Evolutionary conservation across 2,329 filamentous ascomycete genomes (phyloP).

Genomic region (Chaetomiaceae sp.): DNA sequence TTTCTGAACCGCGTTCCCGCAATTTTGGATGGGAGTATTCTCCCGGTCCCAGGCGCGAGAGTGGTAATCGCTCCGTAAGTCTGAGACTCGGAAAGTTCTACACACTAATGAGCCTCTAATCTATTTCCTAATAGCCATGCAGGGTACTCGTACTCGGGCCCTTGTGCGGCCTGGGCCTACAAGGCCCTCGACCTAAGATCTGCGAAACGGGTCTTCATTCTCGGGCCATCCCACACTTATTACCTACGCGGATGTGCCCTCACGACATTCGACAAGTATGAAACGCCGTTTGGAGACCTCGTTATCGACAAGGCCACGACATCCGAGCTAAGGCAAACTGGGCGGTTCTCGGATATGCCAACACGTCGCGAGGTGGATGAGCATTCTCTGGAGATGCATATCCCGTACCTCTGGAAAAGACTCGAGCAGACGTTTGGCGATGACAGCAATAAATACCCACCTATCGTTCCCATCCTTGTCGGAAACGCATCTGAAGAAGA

Average conservation of each 20-base stretch:
- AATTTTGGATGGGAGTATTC: conserved; percentile 51
- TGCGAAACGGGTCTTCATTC: conserved; percentile 82
- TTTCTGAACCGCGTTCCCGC: conserved; percentile 71
- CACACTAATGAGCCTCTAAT: neutral
- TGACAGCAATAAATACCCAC: conserved; percentile 53
- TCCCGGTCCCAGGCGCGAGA: conserved; percentile 72
- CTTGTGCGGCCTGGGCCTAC: conserved; percentile 92
- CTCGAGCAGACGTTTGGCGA: conserved; percentile 49
- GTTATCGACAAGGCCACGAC: conserved; percentile 57
- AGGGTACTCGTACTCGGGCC: conserved; percentile 87
- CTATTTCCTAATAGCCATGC: conserved; percentile 65
- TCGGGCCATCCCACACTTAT: conserved; percentile 89
- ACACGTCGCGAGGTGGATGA: conserved; percentile 68
- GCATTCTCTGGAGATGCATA: conserved; percentile 94
- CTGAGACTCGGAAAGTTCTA: conserved; percentile 3
- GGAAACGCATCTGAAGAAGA: conserved; percentile 64
- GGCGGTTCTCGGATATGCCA: conserved; percentile 63
- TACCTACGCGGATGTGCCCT: conserved; percentile 74
- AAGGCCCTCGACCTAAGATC: conserved; percentile 77
- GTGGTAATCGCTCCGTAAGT: conserved; percentile 90
- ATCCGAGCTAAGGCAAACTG: conserved; percentile 44
- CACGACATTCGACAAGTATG: conserved; percentile 65
- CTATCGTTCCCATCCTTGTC: conserved; percentile 79
- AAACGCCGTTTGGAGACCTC: conserved; percentile 70
- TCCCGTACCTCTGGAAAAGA: conserved; percentile 87